Evolutionary conservation across 108 stramenopile species (phyloP).

Genomic region (Cyclostephanos invisitatus): DNA sequence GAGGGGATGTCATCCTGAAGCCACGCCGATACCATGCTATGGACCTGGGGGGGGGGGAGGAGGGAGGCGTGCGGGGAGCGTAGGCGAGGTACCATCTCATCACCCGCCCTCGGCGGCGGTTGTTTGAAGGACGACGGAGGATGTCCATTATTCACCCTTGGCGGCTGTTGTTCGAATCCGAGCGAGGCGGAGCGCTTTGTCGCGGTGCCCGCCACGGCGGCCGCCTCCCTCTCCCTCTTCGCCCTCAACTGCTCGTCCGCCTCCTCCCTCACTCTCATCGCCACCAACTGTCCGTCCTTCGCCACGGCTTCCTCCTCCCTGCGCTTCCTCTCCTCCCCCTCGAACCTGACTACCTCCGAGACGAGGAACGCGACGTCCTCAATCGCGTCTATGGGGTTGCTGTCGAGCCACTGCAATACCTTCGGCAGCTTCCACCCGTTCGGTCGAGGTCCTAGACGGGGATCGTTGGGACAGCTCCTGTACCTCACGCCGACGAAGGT

Average conservation of each 20-base stretch:
- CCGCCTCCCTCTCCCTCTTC: too few species aligned
- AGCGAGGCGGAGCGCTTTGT: too few species aligned
- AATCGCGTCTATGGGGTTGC: neutral
- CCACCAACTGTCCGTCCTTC: neutral
- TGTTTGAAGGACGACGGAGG: neutral
- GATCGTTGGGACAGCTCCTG: neutral
- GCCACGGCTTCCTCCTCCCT: neutral
- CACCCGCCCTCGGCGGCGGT: neutral
- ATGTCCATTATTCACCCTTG: neutral
- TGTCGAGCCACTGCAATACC: neutral
- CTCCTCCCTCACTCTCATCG: too few species aligned
- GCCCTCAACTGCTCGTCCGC: too few species aligned
- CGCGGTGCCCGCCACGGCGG: too few species aligned
- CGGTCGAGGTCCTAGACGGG: neutral
- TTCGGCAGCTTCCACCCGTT: neutral
- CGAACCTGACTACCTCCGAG: neutral
- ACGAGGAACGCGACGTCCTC: neutral
- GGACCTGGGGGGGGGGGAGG: conserved; percentile 46
- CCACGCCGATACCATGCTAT: conserved; percentile 64
- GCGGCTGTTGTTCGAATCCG: too few species aligned
- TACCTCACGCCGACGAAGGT: neutral
- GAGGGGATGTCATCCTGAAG: conserved; percentile 93
- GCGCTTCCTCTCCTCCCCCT: neutral
- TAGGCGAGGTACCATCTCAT: neutral
- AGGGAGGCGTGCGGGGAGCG: conserved; percentile 40